Conservation (phyloP, 2,329 filamentous ascomycete genomes). For the Phialocephala sp. region DNA sequence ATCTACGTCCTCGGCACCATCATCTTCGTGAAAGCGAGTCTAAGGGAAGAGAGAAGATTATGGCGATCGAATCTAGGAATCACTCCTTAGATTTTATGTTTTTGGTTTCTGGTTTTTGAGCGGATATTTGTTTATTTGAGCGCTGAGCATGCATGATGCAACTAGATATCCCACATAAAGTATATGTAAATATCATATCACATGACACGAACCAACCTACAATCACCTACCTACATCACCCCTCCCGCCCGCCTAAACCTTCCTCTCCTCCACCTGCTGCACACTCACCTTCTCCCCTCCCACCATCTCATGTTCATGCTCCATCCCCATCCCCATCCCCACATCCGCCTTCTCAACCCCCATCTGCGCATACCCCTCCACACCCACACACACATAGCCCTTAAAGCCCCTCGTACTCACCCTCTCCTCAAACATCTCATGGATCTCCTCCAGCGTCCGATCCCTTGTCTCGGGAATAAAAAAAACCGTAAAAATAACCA, state of each 20-base stretch:
- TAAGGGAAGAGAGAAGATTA: slow-evolving; percentile 8
- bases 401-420: slow-evolving; percentile 21
- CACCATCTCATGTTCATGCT: slow-evolving; percentile 5
- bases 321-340: slow-evolving; percentile 10
- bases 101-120: background rate
- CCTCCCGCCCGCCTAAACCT: too few relatives aligned
- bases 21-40: slow-evolving; percentile 4
- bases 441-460: slow-evolving; percentile 27
- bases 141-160: background rate
- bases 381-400: slow-evolving; percentile 20
- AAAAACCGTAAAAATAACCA: slow-evolving; percentile 43
- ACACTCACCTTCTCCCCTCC: background rate
- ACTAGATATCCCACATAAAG: background rate
- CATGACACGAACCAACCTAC: too few relatives aligned
- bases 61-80: background rate
- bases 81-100: background rate
- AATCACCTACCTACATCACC: background rate
- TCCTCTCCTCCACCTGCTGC: background rate
- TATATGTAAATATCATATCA: background rate
- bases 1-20: background rate
- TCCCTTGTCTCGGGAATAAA: slow-evolving; percentile 32
- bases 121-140: background rate
- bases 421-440: slow-evolving; percentile 26
- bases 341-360: slow-evolving; percentile 19
- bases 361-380: slow-evolving; percentile 15